Base-by-base conservation (phyloP, 1,284 basidiomycete species). In the Cryptococcus sp. region DNA sequence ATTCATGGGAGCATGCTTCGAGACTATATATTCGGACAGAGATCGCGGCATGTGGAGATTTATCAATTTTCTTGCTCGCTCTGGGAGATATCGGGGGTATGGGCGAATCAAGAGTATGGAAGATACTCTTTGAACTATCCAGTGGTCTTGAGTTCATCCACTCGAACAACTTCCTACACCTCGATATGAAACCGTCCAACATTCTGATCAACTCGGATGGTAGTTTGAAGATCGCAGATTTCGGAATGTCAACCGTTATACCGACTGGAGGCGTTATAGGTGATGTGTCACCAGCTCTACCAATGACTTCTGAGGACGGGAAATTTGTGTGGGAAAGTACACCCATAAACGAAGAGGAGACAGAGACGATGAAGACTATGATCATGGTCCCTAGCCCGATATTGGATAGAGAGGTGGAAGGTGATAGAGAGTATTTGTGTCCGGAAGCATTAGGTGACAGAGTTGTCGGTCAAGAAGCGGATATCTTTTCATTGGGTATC, bases 401-500 rank as follows among this genome's bases (percentile, higher is more conserved):
- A 10, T 35, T 66, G 10, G 70, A 72, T 52, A 56, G 78, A 70
- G 78, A 84, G 87, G 33, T 68, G 2, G 95, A 98, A 77, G 95
- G 95, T 4, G 95, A 98, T 76, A 88, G 98, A 71, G 83, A 95
- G 67, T 98, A 98, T 77, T 83, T 98, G 68, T 93, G 93, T 46
- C 93, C 93, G 3, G 95, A 98, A 77, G 88, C 96, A 32, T 80
- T 98, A 56, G 85, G 50, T n/a, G 64, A 90, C 72, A 91, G 90
- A 32, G 80, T 80, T 53, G 94, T 97, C 69, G 86, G 94, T 60
- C 88, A 86, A 74, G 89, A 86, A 53, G 92, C 93, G 48, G 95
- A 98, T 79, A 84, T 98, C 49, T 98, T 94, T 80, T 91, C 88
- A 88, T 89, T 98, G 64, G 95, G 96, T 53, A 89, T 98, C 82